Evolutionary conservation across 768 basidiomycete genomes (phyloP).

Genomic region (Phlebiopsis flavidoalba): DNA sequence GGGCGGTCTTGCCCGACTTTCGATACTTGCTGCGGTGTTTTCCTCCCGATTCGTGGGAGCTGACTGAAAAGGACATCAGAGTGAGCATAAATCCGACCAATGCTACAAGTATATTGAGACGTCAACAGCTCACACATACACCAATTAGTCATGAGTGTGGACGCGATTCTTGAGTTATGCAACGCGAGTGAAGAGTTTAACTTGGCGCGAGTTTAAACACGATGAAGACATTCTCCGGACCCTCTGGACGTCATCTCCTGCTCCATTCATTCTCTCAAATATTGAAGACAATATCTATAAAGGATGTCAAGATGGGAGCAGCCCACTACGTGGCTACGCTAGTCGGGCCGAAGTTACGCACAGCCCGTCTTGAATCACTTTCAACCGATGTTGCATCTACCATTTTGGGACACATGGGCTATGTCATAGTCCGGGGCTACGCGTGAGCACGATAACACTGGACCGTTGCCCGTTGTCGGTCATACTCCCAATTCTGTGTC

Average conservation of each 20-base stretch:
- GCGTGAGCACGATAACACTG: too few relatives aligned
- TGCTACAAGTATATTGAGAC: background rate
- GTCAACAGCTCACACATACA: background rate
- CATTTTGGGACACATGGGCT: background rate
- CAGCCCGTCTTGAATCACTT: background rate
- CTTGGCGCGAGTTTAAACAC: background rate
- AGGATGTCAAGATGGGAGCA: background rate
- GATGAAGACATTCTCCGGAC: background rate
- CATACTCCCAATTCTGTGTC: background rate
- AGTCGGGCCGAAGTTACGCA: background rate
- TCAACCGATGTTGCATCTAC: background rate
- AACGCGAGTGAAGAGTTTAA: background rate
- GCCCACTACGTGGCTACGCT: background rate
- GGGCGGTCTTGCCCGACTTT: background rate
- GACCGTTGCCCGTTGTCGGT: background rate
- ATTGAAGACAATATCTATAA: background rate
- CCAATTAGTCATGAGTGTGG: background rate
- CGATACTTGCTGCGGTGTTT: background rate
- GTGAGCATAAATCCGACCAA: background rate
- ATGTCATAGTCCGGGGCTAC: background rate
- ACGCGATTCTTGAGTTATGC: background rate
- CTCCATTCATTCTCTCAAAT: background rate
- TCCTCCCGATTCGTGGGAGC: background rate
- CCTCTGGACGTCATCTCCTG: background rate
- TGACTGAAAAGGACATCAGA: background rate